Percentiles rank a stretch among this genome's conserved stretches.
Evolutionary conservation across 495 filamentous ascomycete species (phyloP).

Genomic region (Glutinoglossum americanum): DNA sequence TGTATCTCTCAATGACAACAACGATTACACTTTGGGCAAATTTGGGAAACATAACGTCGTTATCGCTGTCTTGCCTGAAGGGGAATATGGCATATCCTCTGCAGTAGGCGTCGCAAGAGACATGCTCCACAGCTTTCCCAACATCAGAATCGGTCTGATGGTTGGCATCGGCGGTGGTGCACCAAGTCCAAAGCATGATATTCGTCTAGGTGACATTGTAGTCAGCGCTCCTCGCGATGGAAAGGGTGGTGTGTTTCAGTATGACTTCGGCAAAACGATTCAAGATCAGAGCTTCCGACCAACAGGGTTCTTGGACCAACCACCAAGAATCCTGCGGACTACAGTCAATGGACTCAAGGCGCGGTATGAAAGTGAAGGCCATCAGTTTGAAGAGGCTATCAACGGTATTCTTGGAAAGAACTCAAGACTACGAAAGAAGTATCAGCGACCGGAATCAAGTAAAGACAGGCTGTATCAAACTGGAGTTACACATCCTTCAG

Average conservation of each 20-base stretch:
- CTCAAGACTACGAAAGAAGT: neutral
- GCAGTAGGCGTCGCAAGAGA: constrained; percentile 15
- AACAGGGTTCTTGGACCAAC: neutral
- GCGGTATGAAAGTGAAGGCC: neutral
- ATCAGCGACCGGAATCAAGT: neutral
- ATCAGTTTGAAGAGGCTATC: neutral
- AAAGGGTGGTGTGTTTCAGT: neutral
- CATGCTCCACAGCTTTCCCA: constrained; percentile 18
- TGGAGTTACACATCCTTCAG: constrained; percentile 11
- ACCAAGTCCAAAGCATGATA: constrained; percentile 5
- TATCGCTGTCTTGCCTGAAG: constrained; percentile 17
- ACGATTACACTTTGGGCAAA: constrained; percentile 15
- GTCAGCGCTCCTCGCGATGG: neutral
- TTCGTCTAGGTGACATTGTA: neutral
- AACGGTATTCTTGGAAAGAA: neutral
- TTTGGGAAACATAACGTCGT: constrained; percentile 19
- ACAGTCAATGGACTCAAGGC: neutral
- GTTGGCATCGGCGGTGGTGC: constrained; percentile 25
- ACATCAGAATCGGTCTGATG: constrained; percentile 19
- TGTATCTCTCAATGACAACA: constrained; percentile 9
- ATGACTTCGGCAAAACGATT: neutral
- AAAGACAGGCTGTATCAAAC: constrained; percentile 19
- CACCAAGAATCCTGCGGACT: neutral
- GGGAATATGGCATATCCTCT: constrained; percentile 13
- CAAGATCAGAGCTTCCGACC: neutral